Evolutionary conservation across 805 yeast species (phyloP), one percentile per base, ranked within the genome.

Genomic region (Sugiyamaella americana): DNA sequence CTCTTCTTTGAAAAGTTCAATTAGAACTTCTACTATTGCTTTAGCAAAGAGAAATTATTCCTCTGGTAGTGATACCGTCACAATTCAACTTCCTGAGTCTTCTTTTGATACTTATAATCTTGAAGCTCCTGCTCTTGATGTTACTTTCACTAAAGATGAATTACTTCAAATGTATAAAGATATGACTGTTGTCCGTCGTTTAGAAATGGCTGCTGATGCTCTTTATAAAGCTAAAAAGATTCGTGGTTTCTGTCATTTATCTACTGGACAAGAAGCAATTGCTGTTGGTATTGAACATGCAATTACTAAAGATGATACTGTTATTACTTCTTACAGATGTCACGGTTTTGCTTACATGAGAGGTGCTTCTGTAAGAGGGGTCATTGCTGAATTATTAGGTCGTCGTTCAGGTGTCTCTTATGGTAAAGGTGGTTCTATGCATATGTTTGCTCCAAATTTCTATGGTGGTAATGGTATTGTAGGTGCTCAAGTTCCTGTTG

Each of bases 361-460:
- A 70, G 98, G 98, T 56, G 86, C 95, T 19, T 73, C 95, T 17
- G 95, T 89, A 57, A 80, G 85, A 70, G 82, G 76, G 50, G 94
- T 93, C 48, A 72, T 93, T 58, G 98, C 95, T 54, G 98, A 93
- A 74, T 78, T 93, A 68, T 84, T 93, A 91, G 98, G 98, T 61
- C 84, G 84, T 74, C 82, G 95, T 74, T 73, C 83, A 49, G 98
- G 98, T 76, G 94, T 86, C 51, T 84, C 97, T 37, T 82, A 73
- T 72, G 98, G 98, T 74, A 93, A 93, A 73, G 98, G 98, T 75
- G 98, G 98, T 61, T 93, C 98, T 56, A 93, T 93, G 98, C 98
- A 93, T 75, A 86, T 93, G 89, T 93, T 82, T 68, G 86, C 95
- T 41, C 82, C 83, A 40, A 94, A 94, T 52, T 93, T 93, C 77